Evolutionary conservation across 306 rosid genomes (phyloP).

Genomic region (Albizia julibrissin): DNA sequence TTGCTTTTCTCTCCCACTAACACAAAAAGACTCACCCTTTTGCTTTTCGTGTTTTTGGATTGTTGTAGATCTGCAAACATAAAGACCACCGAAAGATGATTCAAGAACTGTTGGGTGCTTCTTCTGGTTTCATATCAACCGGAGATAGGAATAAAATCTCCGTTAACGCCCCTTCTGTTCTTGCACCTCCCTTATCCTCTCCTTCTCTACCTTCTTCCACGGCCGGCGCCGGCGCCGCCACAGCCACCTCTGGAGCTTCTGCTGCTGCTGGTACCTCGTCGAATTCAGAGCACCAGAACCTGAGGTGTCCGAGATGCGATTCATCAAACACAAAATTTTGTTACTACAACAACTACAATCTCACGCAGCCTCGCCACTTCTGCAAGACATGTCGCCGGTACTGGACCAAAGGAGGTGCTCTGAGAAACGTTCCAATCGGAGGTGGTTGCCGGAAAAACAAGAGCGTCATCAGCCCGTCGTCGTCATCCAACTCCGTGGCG

Average conservation of each 20-base stretch:
- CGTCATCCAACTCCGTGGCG: slow-evolving; percentile 34
- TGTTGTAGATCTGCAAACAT: slow-evolving; percentile 68
- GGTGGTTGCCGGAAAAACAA: slow-evolving; percentile 76
- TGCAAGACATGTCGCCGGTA: slow-evolving; percentile 98
- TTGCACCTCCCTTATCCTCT: slow-evolving; percentile 33
- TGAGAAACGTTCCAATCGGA: slow-evolving; percentile 72
- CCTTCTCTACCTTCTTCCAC: slow-evolving; percentile 40
- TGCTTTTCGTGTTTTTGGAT: slow-evolving; percentile 72
- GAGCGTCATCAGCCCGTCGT: slow-evolving; percentile 19
- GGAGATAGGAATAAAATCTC: slow-evolving; percentile 55
- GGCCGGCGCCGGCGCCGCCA: slow-evolving; percentile 15
- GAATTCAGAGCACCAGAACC: slow-evolving; percentile 51
- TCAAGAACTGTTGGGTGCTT: slow-evolving; percentile 83
- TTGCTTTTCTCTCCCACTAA: slow-evolving; percentile 62
- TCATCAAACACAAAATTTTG: slow-evolving; percentile 93
- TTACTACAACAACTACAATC: slow-evolving; percentile 90
- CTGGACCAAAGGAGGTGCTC: slow-evolving; percentile 84
- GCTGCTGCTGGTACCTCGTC: slow-evolving; percentile 30
- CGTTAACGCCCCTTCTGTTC: slow-evolving; percentile 40
- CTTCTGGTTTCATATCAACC: slow-evolving; percentile 32
- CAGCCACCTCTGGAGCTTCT: slow-evolving; percentile 21
- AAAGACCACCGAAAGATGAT: slow-evolving; percentile 58
- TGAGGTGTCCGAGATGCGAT: slow-evolving; percentile 78
- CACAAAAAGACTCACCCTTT: slow-evolving; percentile 69
- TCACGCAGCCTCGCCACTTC: slow-evolving; percentile 98